A percentile compares a stretch with the other conserved stretches of the same genome.
Conservation (phyloP, 768 basidiomycete species). For the Amanita rubescens region DNA sequence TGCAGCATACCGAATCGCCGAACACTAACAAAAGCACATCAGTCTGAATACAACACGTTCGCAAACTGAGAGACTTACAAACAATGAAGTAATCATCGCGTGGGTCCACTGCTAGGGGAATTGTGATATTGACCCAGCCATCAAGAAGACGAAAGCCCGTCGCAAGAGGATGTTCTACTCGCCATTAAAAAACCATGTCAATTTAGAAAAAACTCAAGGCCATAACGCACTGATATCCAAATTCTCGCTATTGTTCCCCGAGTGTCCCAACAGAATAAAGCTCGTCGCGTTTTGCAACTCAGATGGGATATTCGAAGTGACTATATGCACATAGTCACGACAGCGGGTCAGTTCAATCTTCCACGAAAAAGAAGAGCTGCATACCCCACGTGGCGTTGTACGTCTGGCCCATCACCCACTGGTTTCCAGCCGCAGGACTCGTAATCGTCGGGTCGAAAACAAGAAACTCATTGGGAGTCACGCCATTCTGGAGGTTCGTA, state of each 20-base stretch:
- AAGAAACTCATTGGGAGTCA: constrained; percentile 14
- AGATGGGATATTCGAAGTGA: constrained; percentile 26
- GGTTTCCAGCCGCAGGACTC: constrained; percentile 17
- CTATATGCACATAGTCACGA: constrained; percentile 6
- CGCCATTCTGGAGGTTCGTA: background rate
- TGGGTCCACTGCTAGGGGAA: constrained; percentile 8
- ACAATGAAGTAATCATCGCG: constrained; percentile 21
- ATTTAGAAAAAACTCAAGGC: no score
- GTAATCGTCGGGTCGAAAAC: constrained; percentile 34
- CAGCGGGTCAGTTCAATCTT: background rate
- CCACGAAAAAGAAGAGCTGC: background rate
- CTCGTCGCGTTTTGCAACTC: constrained; percentile 26
- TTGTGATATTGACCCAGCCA: constrained; percentile 13
- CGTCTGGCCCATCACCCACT: constrained; percentile 27
- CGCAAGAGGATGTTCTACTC: constrained; percentile 21
- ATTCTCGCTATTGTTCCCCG: constrained; percentile 32
- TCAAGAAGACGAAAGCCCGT: constrained; percentile 15
- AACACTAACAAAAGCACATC: constrained; percentile 17
- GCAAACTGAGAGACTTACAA: constrained; percentile 14
- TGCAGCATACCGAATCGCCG: constrained; percentile 22
- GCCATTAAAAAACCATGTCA: background rate
- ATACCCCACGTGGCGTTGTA: constrained; percentile 36
- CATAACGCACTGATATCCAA: constrained; percentile 34
- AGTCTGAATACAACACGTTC: background rate
- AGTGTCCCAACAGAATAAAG: constrained; percentile 35